phyloP scores from a whole-genome alignment of 352 stramenopile genomes.

The Chrysophaeum taylorii region DNA sequence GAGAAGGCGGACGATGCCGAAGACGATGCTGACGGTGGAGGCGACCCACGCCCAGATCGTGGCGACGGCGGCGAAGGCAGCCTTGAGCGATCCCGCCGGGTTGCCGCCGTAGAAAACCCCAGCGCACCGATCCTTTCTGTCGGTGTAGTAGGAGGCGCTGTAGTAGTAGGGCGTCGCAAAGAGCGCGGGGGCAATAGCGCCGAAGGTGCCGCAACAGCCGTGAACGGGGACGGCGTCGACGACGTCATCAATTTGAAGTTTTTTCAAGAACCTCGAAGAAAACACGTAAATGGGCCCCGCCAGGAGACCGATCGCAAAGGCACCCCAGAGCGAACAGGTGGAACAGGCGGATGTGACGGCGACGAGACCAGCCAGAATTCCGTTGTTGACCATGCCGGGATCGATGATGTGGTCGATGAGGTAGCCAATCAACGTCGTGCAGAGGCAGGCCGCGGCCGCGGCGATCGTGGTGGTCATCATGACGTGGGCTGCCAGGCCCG shows the following conservation, averaged over 20 bases:
- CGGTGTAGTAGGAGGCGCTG: constrained; percentile 26
- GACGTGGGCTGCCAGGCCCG: constrained; percentile 19
- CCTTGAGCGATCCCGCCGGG: constrained; percentile 5
- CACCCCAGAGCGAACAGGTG: constrained; percentile 29
- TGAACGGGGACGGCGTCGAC: constrained; percentile 67
- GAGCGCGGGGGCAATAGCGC: constrained; percentile 51
- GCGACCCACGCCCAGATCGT: constrained; percentile 22
- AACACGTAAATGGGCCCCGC: constrained; percentile 29
- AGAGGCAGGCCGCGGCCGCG: constrained; percentile 29
- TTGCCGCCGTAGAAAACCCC: constrained; percentile 20
- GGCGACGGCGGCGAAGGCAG: constrained; percentile 4
- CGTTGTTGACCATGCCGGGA: constrained; percentile 41
- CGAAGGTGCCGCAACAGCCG: constrained; percentile 56
- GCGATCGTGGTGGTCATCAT: constrained; percentile 39
- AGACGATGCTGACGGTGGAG: too few species aligned
- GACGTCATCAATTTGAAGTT: constrained; percentile 56
- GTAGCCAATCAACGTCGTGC: constrained; percentile 27
- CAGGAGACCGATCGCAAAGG: constrained; percentile 36
- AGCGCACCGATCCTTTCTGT: constrained; percentile 14
- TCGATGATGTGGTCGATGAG: constrained; percentile 36
- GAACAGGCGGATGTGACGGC: constrained; percentile 35
- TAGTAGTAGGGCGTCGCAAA: constrained; percentile 46
- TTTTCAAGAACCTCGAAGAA: constrained; percentile 29
- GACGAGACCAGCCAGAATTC: constrained; percentile 39
- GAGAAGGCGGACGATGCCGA: constrained; percentile 1